These are phyloP conservation scores for Dictyostelium brefeldianum DNA, from an alignment of 78 protist species.

Conservation along the genomic window DNA sequence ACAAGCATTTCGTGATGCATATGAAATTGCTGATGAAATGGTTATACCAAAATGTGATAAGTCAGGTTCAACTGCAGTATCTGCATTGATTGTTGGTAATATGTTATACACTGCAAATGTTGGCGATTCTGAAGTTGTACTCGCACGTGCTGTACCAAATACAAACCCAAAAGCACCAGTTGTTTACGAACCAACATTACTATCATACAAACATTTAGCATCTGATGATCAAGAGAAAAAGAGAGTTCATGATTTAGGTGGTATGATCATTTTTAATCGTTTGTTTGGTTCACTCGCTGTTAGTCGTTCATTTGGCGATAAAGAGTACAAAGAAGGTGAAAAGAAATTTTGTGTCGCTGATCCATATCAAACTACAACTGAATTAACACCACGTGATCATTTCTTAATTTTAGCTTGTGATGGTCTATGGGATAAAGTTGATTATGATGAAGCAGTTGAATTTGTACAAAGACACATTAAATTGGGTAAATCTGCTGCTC, in stretches of 20 bases:
- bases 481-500: slow-evolving; percentile 57
- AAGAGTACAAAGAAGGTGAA: slow-evolving; percentile 82
- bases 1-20: slow-evolving; percentile 68
- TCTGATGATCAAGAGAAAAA: slow-evolving; percentile 63
- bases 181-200: slow-evolving; percentile 14
- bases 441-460: slow-evolving; percentile 51
- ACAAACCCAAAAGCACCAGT: slow-evolving; percentile 11
- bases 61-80: slow-evolving; percentile 78
- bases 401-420: slow-evolving; percentile 84
- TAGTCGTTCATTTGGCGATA: slow-evolving; percentile 84
- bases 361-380: slow-evolving; percentile 38
- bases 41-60: slow-evolving; percentile 68
- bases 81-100: slow-evolving; percentile 45
- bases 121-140: slow-evolving; percentile 83
- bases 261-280: slow-evolving; percentile 85
- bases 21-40: slow-evolving; percentile 47
- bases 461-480: slow-evolving; percentile 27
- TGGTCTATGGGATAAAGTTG: slow-evolving; percentile 86
- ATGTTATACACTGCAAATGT: slow-evolving; percentile 72
- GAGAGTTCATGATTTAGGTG: slow-evolving; percentile 83
- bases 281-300: slow-evolving; percentile 84
- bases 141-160: slow-evolving; percentile 23
- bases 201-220: slow-evolving; percentile 83
- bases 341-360: slow-evolving; percentile 76
- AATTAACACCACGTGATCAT: slow-evolving; percentile 76